A percentile compares a stretch with the other conserved stretches of the same genome.
Conservation (phyloP, 306 rosid species). For the Oxytropis ochrocephala region DNA sequence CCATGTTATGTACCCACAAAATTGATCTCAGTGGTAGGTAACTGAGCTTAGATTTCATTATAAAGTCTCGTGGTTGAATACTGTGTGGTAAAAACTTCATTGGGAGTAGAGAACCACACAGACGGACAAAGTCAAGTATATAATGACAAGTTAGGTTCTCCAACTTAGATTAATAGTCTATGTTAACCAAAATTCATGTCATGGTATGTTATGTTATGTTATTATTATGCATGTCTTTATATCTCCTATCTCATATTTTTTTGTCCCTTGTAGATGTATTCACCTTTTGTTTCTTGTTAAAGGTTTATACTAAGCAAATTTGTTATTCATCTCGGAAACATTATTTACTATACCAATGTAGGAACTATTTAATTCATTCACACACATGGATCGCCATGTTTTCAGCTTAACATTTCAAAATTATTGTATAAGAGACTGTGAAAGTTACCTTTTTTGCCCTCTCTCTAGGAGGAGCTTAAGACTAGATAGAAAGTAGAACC, state of each 20-base stretch:
- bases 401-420: background rate
- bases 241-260: background rate
- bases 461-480: background rate
- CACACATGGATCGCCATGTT: background rate
- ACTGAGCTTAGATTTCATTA: no score
- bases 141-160: no score
- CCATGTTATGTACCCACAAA: no score
- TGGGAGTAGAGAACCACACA: no score
- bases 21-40: no score
- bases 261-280: constrained; percentile 32
- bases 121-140: no score
- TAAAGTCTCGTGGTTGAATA: no score
- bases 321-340: background rate
- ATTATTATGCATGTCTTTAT: background rate
- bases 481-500: constrained; percentile 16
- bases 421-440: background rate
- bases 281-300: constrained; percentile 26
- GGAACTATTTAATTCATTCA: background rate
- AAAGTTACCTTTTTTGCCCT: background rate
- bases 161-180: no score
- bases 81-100: no score
- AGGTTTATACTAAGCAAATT: background rate
- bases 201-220: no score
- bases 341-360: constrained; percentile 5
- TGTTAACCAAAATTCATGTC: no score